Conservation (phyloP, 441 rosid genomes). For the Biscutella auriculata region DNA sequence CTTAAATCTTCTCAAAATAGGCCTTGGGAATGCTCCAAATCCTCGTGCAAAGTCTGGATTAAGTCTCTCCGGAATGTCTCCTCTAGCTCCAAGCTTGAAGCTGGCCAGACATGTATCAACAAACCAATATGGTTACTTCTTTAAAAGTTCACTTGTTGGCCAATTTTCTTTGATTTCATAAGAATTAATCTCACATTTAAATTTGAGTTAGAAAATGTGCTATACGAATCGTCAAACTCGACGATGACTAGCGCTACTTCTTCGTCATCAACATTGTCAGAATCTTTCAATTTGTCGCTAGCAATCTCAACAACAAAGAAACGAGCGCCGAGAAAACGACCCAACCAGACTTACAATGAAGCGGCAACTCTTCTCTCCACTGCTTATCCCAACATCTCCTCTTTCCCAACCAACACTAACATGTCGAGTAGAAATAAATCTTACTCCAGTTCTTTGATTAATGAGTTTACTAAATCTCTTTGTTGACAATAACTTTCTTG, state of each 20-base stretch:
- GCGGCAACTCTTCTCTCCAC: slow-evolving; percentile 91
- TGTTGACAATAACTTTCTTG: too few species aligned
- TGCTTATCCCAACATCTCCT: slow-evolving; percentile 68
- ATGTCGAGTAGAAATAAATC: too few species aligned
- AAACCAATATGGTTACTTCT: slow-evolving; percentile 5
- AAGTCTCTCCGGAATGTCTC: too few species aligned
- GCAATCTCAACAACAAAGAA: slow-evolving; percentile 74
- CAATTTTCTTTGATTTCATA: background rate
- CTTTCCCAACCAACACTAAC: too few species aligned
- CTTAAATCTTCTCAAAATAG: too few species aligned
- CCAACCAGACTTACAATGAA: slow-evolving; percentile 84
- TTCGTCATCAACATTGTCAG: slow-evolving; percentile 67
- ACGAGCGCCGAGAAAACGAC: slow-evolving; percentile 68
- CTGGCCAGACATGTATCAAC: too few species aligned
- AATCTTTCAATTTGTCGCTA: slow-evolving; percentile 53
- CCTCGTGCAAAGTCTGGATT: too few species aligned
- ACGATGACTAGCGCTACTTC: slow-evolving; percentile 51
- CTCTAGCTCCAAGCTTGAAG: too few species aligned
- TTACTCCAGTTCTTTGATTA: too few species aligned
- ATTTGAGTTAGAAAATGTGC: slow-evolving; percentile 55
- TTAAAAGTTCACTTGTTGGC: slow-evolving; percentile 6
- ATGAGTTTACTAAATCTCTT: too few species aligned
- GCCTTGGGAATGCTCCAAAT: too few species aligned
- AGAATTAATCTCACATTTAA: slow-evolving; percentile 27
- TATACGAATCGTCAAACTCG: slow-evolving; percentile 38